phyloP scores from a whole-genome alignment of 495 filamentous ascomycete genomes.

The Penicillium flavigenum region DNA sequence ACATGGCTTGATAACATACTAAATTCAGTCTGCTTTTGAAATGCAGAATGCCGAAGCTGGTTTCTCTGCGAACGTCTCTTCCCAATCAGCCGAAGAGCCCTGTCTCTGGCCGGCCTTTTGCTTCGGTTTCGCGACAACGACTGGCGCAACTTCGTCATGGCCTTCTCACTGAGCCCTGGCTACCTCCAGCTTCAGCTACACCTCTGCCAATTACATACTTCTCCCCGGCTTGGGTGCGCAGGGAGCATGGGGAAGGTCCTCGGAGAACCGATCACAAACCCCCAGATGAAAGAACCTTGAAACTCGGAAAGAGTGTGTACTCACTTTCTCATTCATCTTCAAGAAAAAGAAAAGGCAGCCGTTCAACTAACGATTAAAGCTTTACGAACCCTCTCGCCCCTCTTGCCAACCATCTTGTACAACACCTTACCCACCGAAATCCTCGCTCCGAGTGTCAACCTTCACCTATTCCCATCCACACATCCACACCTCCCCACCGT shows the following conservation, averaged over 20 bases:
- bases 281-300: conserved; percentile 77
- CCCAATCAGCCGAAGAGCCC: conserved; percentile 10
- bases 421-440: conserved; percentile 79
- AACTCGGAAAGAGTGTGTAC: conserved; percentile 81
- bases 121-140: conserved; percentile 26
- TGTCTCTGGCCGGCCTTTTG: conserved; percentile 23
- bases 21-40: background rate
- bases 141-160: conserved; percentile 37
- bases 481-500: conserved; percentile 94
- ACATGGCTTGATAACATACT: conserved; percentile 22
- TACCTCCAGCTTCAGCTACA: conserved; percentile 22
- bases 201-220: conserved; percentile 26
- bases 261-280: conserved; percentile 41
- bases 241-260: conserved; percentile 16
- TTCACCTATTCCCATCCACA: conserved; percentile 94
- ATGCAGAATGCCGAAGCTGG: conserved; percentile 41
- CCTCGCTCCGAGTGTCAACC: conserved; percentile 83
- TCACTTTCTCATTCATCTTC: background rate
- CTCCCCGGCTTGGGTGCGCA: conserved; percentile 21
- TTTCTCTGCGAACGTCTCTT: conserved; percentile 17
- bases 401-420: conserved; percentile 81
- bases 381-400: conserved; percentile 79
- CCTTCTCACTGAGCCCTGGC: conserved; percentile 33
- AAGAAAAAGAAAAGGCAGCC: background rate
- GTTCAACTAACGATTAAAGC: conserved; percentile 48